A percentile compares a stretch with the other conserved stretches of the same genome.
Evolutionary conservation across 2,329 filamentous ascomycete species (phyloP).

Genomic region (Cercospora zeina): DNA sequence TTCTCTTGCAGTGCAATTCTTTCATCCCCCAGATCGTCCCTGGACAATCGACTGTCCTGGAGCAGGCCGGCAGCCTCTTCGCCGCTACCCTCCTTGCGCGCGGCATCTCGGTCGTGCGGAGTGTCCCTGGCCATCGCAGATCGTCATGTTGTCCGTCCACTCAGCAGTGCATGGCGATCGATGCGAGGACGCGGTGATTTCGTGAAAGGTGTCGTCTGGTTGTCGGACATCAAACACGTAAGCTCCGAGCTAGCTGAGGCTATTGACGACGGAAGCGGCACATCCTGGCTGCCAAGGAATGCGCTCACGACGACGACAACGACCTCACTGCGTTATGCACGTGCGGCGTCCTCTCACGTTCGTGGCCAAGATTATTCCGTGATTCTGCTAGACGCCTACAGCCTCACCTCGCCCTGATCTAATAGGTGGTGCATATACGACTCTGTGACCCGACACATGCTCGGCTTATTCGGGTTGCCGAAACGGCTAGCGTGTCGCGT

Average conservation of each 20-base stretch:
- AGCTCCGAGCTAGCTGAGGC: slow-evolving; percentile 10
- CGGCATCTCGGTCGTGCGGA: slow-evolving; percentile 31
- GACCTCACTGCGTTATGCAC: neutral
- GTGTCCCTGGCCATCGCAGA: slow-evolving; percentile 42
- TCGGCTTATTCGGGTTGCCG: neutral
- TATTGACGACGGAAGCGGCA: slow-evolving; percentile 13
- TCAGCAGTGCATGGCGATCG: slow-evolving; percentile 20
- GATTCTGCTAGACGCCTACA: neutral
- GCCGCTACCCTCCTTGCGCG: slow-evolving; percentile 29
- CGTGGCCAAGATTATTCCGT: neutral
- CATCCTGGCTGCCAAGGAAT: slow-evolving; percentile 3
- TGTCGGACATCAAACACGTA: slow-evolving; percentile 6
- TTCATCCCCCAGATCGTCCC: slow-evolving; percentile 33
- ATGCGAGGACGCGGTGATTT: neutral
- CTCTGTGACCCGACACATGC: neutral
- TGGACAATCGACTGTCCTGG: slow-evolving; percentile 24
- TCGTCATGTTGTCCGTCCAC: slow-evolving; percentile 36
- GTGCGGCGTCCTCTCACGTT: neutral
- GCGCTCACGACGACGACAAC: neutral
- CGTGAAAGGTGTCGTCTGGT: slow-evolving; percentile 7
- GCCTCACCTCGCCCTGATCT: neutral
- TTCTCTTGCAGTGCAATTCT: slow-evolving; percentile 30
- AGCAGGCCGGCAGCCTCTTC: slow-evolving; percentile 38
- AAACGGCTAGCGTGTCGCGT: slow-evolving; percentile 10
- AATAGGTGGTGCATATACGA: neutral